Evolutionary conservation across 83 land plant species (phyloP), one percentile per base, ranked within the genome.

Genomic region (Picea abies): DNA sequence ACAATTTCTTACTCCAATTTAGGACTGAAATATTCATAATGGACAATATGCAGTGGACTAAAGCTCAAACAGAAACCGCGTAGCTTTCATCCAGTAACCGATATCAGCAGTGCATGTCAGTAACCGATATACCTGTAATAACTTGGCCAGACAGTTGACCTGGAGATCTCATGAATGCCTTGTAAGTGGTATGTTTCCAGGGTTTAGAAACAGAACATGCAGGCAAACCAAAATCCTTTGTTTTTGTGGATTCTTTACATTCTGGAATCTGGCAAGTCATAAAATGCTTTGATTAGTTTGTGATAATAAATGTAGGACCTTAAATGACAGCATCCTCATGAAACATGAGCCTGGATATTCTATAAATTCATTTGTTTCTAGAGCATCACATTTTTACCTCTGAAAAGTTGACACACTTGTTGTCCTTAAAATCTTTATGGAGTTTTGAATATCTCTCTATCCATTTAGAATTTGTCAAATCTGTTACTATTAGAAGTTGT

Each of bases 391-490:
- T 29, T 39, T 60, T 25, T 64, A 82, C 88, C 89, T 88, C 82
- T 41, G 64, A 63, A 49, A 65, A 17, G 6, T 75, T 89, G 49
- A 75, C 82, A 29, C 85, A 52, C 26, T 81, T 85, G 22, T 83
- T 60, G 52, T 67, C 77, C 69, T 75, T 82, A 67, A 52, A 70
- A 66, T 78, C 60, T n/a, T 67, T 86, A 19, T 88, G 89, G n/a
- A 88, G 79, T 60, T 86, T 88, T n/a, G 77, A 72, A 64, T 71
- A 82, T 47, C 70, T 70, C 66, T 88, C 90, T 82, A 86, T 79
- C 90, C 90, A 88, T 68, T 89, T 85, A 22, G 89, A 86, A 52
- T 68, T 75, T 22, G 79, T 82, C 63, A 88, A 78, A 56, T 88
- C 82, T 37, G 83, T 82, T 17, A 63, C 41, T 19, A n/a, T 77